These are phyloP conservation scores for Plenodomus biglobosus DNA, from an alignment of 2,329 filamentous ascomycete genomes.

Conservation along the genomic window DNA sequence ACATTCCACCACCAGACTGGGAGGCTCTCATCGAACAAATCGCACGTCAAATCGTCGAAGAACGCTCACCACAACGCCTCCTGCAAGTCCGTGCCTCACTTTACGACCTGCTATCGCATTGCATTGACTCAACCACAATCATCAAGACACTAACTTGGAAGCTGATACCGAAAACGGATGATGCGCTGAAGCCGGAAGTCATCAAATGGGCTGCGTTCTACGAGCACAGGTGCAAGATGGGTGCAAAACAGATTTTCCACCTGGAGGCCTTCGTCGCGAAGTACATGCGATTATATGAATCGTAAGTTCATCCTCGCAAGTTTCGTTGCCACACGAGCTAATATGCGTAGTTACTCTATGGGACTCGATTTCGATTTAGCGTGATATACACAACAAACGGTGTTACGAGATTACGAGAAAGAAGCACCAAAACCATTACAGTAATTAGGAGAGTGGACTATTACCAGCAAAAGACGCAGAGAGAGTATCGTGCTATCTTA, in stretches of 20 bases:
- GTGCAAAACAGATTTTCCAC: constrained; percentile 96
- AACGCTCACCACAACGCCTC: constrained; percentile 87
- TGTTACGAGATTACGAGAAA: background rate
- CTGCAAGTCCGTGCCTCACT: constrained; percentile 86
- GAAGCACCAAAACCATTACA: background rate
- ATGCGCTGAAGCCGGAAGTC: constrained; percentile 85
- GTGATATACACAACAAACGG: background rate
- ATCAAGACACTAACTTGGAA: constrained; percentile 95
- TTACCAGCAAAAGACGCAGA: background rate
- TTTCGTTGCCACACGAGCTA: constrained; percentile 1
- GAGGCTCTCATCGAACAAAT: constrained; percentile 87
- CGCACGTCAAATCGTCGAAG: constrained; percentile 89
- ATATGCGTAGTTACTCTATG: constrained; percentile 61
- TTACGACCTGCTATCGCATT: constrained; percentile 97
- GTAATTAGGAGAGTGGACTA: background rate
- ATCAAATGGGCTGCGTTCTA: constrained; percentile 97
- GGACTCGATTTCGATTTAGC: constrained; percentile 60
- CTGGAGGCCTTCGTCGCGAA: constrained; percentile 97
- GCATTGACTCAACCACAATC: constrained; percentile 92
- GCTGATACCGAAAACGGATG: constrained; percentile 82
- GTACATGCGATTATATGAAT: constrained; percentile 95
- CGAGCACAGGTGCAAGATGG: constrained; percentile 89
- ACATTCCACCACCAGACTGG: constrained; percentile 95
- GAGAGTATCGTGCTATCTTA: background rate
- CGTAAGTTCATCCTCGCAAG: constrained; percentile 55